phyloP scores from a whole-genome alignment of 441 rosid genomes.

The Eutrema salsugineum region DNA sequence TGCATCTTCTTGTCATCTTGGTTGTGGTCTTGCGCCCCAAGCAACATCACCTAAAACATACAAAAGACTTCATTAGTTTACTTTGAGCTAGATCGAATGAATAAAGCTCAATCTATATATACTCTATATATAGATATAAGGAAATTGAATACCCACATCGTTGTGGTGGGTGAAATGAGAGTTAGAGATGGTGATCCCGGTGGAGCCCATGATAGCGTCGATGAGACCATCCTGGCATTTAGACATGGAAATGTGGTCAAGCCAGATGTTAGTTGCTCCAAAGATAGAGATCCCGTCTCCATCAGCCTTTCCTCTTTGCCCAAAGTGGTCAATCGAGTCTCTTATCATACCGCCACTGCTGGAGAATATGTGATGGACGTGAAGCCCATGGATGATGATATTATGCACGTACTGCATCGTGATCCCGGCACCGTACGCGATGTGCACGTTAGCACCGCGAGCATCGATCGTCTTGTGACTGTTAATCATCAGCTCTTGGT shows the following conservation, averaged over 20 bases:
- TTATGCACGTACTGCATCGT: constrained; percentile 45
- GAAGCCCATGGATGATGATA: constrained; percentile 54
- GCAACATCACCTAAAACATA: constrained; percentile 70
- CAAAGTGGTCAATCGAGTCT: constrained; percentile 40
- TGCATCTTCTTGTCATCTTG: constrained; percentile 57
- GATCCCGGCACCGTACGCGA: constrained; percentile 53
- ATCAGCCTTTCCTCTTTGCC: constrained; percentile 38
- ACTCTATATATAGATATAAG: no score
- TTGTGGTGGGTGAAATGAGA: constrained; percentile 61
- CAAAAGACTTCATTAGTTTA: no score
- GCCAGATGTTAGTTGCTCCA: constrained; percentile 53
- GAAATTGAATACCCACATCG: constrained; percentile 33
- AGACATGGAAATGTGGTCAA: constrained; percentile 62
- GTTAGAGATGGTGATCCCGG: constrained; percentile 63
- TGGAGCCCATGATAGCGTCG: constrained; percentile 50
- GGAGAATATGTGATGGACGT: constrained; percentile 37
- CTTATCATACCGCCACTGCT: constrained; percentile 40
- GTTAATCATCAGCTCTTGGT: constrained; percentile 40
- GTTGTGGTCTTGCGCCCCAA: constrained; percentile 61
- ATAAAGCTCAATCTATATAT: no score
- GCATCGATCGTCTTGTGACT: constrained; percentile 59
- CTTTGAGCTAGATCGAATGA: no score
- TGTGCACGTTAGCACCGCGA: constrained; percentile 49
- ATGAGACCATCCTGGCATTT: constrained; percentile 51
- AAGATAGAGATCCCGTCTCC: constrained; percentile 61